phyloP scores from a whole-genome alignment of 78 protist species.

The Bigelowiella natans region DNA sequence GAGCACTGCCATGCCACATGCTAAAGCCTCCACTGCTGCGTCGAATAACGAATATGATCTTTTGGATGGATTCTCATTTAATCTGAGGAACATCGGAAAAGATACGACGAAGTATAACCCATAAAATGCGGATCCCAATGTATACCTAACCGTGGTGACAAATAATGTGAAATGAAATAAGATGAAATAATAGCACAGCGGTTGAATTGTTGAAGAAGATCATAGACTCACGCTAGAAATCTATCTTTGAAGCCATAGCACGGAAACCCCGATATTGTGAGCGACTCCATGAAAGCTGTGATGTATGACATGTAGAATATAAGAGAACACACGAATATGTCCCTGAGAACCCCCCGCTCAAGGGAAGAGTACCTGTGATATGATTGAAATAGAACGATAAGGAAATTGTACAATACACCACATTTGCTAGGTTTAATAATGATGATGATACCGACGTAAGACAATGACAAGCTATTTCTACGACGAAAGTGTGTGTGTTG shows the following conservation, averaged over 20 bases:
- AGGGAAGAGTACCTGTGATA: too few species aligned
- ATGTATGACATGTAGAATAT: conserved; percentile 20
- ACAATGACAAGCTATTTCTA: too few species aligned
- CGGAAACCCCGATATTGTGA: conserved; percentile 13
- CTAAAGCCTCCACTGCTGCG: not conserved
- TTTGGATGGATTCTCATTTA: not conserved
- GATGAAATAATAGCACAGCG: too few species aligned
- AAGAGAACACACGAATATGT: too few species aligned
- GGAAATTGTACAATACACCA: too few species aligned
- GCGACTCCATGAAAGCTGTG: conserved; percentile 22
- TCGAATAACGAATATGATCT: not conserved
- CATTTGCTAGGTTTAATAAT: too few species aligned
- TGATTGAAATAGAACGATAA: too few species aligned
- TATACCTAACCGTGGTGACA: not conserved
- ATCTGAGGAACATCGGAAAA: not conserved
- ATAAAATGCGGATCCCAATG: not conserved
- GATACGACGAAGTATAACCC: not conserved
- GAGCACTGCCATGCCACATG: not conserved
- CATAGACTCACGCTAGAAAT: not conserved
- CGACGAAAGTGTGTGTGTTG: too few species aligned
- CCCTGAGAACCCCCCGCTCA: too few species aligned
- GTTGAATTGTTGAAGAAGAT: too few species aligned
- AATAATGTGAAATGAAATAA: too few species aligned
- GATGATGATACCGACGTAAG: too few species aligned
- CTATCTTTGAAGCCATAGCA: not conserved